These are phyloP conservation scores for Agaricus blazei DNA, from an alignment of 768 basidiomycete species.

Conservation along the genomic window DNA sequence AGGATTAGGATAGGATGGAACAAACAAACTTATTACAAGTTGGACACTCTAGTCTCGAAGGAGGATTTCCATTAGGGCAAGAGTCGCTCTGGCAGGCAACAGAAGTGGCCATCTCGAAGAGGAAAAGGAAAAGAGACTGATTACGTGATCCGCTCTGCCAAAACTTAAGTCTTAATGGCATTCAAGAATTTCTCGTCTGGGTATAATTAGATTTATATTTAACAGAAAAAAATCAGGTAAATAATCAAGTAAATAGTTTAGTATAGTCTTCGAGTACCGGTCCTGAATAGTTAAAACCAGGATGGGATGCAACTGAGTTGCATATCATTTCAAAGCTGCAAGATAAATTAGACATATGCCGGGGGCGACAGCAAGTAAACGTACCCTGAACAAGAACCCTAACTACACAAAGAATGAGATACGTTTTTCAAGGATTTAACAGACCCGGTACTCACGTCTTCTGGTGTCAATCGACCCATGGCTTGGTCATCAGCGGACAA, in stretches of 20 bases:
- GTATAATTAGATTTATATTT: no score
- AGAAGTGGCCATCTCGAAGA: slow-evolving; percentile 17
- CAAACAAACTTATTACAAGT: slow-evolving; percentile 77
- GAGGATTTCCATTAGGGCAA: slow-evolving; percentile 79
- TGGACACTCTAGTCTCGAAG: slow-evolving; percentile 86
- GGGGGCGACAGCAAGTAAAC: slow-evolving; percentile 14
- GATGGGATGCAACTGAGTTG: no score
- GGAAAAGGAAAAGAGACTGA: background rate
- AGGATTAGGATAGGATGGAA: background rate
- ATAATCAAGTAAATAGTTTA: no score
- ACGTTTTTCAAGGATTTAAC: background rate
- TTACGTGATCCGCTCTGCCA: no score
- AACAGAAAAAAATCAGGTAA: no score
- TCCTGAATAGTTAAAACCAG: no score
- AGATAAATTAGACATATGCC: background rate
- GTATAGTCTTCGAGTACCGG: no score
- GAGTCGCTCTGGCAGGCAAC: slow-evolving; percentile 61
- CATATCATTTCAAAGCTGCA: background rate
- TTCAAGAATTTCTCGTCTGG: no score
- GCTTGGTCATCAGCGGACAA: slow-evolving; percentile 81
- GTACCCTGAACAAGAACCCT: slow-evolving; percentile 53
- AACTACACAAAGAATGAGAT: slow-evolving; percentile 27
- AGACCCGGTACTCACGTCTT: slow-evolving; percentile 46
- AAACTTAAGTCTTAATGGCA: no score
- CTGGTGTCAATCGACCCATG: slow-evolving; percentile 90